Conservation (phyloP, 768 basidiomycete species). For the Termitomyces sp. region DNA sequence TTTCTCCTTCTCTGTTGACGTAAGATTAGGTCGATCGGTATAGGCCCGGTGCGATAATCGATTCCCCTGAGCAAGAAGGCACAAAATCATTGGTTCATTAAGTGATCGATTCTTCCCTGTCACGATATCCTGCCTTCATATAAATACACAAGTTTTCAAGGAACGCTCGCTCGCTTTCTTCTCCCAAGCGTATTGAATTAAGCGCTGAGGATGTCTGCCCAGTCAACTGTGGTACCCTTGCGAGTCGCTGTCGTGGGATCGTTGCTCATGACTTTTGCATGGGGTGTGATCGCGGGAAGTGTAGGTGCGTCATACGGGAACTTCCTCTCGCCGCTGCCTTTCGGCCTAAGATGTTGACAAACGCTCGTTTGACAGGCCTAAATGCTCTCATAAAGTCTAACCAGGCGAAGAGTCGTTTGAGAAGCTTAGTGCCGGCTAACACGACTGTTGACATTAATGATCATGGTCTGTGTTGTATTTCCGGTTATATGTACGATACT, state of each 20-base stretch:
- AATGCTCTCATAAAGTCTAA: slow-evolving; percentile 38
- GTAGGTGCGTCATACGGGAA: slow-evolving; percentile 9
- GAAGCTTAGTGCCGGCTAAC: slow-evolving; percentile 23
- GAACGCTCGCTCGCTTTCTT: not conserved
- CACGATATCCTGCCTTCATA: not conserved
- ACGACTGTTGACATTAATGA: slow-evolving; percentile 32
- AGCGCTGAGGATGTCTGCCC: not conserved
- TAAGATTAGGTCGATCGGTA: not conserved
- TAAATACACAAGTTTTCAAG: not conserved
- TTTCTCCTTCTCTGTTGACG: not conserved
- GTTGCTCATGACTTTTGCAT: slow-evolving; percentile 15
- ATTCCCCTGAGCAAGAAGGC: not conserved
- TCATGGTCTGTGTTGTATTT: slow-evolving; percentile 18
- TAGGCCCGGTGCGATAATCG: not conserved
- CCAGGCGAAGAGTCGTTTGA: slow-evolving; percentile 26
- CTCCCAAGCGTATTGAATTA: not conserved
- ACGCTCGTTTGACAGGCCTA: slow-evolving; percentile 21
- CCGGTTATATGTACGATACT: too few relatives aligned
- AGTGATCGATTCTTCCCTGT: not conserved
- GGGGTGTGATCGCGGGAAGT: slow-evolving; percentile 15
- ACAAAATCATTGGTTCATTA: not conserved
- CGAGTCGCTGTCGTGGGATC: slow-evolving; percentile 9
- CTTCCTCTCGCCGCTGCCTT: not conserved
- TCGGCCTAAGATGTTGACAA: not conserved
- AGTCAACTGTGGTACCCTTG: slow-evolving; percentile 6